Conservation (phyloP, 306 rosid species). For the Dicorynia guianensis region DNA sequence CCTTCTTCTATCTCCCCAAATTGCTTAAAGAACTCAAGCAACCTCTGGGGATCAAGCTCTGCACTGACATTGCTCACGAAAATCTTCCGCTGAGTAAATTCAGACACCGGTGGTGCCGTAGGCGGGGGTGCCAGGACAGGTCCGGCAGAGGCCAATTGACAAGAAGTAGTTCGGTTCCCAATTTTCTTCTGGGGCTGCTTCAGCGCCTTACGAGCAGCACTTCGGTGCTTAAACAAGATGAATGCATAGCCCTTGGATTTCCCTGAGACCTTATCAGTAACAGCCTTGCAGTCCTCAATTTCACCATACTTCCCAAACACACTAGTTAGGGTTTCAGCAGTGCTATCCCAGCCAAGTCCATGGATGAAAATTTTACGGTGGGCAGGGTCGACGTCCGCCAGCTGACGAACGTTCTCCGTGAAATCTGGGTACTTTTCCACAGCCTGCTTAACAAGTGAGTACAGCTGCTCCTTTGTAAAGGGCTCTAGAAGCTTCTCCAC, state of each 20-base stretch:
- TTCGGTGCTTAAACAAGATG: slow-evolving; percentile 68
- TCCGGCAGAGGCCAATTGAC: slow-evolving; percentile 56
- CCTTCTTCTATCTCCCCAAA: slow-evolving; percentile 63
- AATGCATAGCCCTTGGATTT: slow-evolving; percentile 77
- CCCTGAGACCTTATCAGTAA: slow-evolving; percentile 65
- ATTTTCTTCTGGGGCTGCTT: slow-evolving; percentile 62
- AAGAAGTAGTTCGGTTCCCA: slow-evolving; percentile 51
- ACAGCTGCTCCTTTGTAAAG: slow-evolving; percentile 68
- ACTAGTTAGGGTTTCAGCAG: slow-evolving; percentile 60
- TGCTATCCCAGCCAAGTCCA: slow-evolving; percentile 80
- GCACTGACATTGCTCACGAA: slow-evolving; percentile 55
- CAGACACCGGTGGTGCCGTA: slow-evolving; percentile 41
- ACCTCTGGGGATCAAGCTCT: slow-evolving; percentile 42
- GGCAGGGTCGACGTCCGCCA: slow-evolving; percentile 75
- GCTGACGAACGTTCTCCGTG: slow-evolving; percentile 53
- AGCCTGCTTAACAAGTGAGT: slow-evolving; percentile 60
- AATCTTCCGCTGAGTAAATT: slow-evolving; percentile 53
- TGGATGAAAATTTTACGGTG: slow-evolving; percentile 77
- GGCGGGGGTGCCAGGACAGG: slow-evolving; percentile 52
- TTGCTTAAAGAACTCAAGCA: slow-evolving; percentile 43
- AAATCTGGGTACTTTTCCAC: slow-evolving; percentile 61
- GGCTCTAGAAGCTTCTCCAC: slow-evolving; percentile 77
- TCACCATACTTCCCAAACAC: slow-evolving; percentile 66
- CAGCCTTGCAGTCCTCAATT: slow-evolving; percentile 76
- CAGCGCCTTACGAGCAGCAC: slow-evolving; percentile 61